phyloP scores from a whole-genome alignment of 768 basidiomycete species.

The Amanita fuliginea region DNA sequence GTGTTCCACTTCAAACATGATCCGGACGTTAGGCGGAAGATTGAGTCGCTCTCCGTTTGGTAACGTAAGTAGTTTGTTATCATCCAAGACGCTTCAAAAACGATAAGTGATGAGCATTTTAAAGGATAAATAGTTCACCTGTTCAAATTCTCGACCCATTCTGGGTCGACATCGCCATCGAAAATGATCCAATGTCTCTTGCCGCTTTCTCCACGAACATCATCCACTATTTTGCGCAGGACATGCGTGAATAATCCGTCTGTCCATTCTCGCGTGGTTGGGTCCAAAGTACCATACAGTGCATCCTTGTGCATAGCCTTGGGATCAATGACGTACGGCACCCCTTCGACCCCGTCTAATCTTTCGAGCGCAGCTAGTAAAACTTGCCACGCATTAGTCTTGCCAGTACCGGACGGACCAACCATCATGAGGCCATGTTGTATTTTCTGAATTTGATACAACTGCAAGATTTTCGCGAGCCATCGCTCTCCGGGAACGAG shows the following conservation, averaged over 20 bases:
- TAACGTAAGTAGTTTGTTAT: slow-evolving; percentile 94
- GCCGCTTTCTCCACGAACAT: slow-evolving; percentile 92
- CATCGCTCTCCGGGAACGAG: slow-evolving; percentile 83
- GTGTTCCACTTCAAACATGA: slow-evolving; percentile 99
- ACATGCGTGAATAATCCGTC: slow-evolving; percentile 98
- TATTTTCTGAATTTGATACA: slow-evolving; percentile 99
- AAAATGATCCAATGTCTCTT: slow-evolving; percentile 99
- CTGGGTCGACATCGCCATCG: slow-evolving; percentile 98
- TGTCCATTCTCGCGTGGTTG: slow-evolving; percentile 97
- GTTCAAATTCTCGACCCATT: slow-evolving; percentile 99
- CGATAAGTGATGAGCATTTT: slow-evolving; percentile 8
- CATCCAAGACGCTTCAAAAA: slow-evolving; percentile 78
- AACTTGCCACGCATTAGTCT: slow-evolving; percentile 96
- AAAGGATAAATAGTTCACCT: slow-evolving; percentile 43
- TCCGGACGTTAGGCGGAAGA: slow-evolving; percentile 91
- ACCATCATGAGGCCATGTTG: slow-evolving; percentile 99
- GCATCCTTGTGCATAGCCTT: slow-evolving; percentile 99
- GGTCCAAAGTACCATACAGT: slow-evolving; percentile 93
- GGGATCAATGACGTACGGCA: slow-evolving; percentile 95
- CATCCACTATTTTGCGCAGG: slow-evolving; percentile 94
- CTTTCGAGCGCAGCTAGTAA: slow-evolving; percentile 83
- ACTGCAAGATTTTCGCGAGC: slow-evolving; percentile 91
- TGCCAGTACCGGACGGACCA: slow-evolving; percentile 92
- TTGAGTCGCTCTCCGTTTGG: slow-evolving; percentile 98
- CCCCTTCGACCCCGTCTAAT: slow-evolving; percentile 85